Base-by-base conservation (phyloP, 441 rosid genomes). In the Jatropha podagrica region DNA sequence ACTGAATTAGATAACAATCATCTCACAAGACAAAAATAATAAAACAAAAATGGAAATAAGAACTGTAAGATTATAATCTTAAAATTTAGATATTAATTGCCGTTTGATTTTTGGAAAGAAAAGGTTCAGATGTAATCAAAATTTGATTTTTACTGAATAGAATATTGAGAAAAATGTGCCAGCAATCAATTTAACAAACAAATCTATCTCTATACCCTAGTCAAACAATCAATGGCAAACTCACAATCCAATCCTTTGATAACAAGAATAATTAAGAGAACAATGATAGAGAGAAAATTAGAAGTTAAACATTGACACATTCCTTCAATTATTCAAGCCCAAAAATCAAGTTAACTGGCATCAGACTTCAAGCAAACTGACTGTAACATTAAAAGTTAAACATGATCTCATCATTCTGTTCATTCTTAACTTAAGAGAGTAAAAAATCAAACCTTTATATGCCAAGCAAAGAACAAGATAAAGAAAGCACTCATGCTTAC, bases 401-500 rank as follows among this genome's bases (percentile, higher is more conserved):
- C 20, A 1, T 59, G n/a, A 32, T 6, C 44, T 10, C 4, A 68
- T 56, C 1, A 0, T 67, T 64, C 58, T 42, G 23, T 23, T 46
- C 15, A 17, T 8, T 38, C 10, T 48, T 48, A 17, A 56, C 0
- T 44, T 17, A 13, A 12, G 56, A 78, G 51, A 67, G 3, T 18
- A 77, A 68, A 59, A 44, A 56, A 42, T 51, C 13, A n/a, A 10
- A 38, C 7, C 54, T 7, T 26, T 37, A 51, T 63, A 46, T 63
- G 11, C 59, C 56, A 27, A 52, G 20, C 44, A 71, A 10, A 48
- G 17, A 48, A 26, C 18, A 58, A 49, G 46, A 78, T 60, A 51
- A 26, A 68, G 41, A 51, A 52, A 76, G 14, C 27, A 40, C 2
- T 42, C 13, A 42, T 62, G 62, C 84, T 84, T 85, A 95, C 98